A percentile compares a stretch with the other conserved stretches of the same genome.
phyloP scores from a whole-genome alignment of 2,329 filamentous ascomycete species.

The Alternaria gansuensis region DNA sequence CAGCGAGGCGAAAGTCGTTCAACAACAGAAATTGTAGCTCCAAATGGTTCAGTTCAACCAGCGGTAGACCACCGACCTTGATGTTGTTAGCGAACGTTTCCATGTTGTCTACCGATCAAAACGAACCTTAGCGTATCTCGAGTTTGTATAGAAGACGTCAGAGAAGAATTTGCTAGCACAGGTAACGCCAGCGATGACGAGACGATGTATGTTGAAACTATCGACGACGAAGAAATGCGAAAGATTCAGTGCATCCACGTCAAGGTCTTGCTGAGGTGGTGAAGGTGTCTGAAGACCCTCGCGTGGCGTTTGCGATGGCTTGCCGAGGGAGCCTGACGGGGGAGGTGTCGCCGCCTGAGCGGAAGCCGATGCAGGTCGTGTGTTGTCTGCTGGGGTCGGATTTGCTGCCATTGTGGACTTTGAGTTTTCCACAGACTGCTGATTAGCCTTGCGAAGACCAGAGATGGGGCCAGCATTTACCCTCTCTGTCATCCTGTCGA shows the following conservation, averaged over 20 bases:
- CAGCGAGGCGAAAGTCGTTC: constrained; percentile 93
- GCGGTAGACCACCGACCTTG: constrained; percentile 90
- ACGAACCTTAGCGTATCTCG: constrained; percentile 95
- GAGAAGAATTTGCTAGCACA: constrained; percentile 99
- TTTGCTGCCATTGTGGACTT: constrained; percentile 43
- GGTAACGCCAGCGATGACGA: constrained; percentile 96
- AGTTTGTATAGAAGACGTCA: constrained; percentile 98
- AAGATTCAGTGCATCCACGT: constrained; percentile 61
- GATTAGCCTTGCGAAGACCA: constrained; percentile 65
- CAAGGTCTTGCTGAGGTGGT: constrained; percentile 52
- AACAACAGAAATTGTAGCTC: constrained; percentile 94
- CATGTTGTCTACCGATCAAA: neutral
- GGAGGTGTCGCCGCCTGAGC: constrained; percentile 60
- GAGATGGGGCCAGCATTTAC: constrained; percentile 84
- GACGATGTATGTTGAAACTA: constrained; percentile 96
- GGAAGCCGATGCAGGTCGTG: constrained; percentile 38
- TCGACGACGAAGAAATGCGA: constrained; percentile 91
- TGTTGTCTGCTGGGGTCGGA: constrained; percentile 38
- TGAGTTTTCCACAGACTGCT: constrained; percentile 54
- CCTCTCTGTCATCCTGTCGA: constrained; percentile 97
- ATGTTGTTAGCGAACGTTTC: constrained; percentile 21
- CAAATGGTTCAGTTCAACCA: constrained; percentile 92
- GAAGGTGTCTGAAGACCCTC: constrained; percentile 49
- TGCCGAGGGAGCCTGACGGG: constrained; percentile 59
- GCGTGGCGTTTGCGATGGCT: constrained; percentile 44